phyloP scores from a whole-genome alignment of 805 yeast species.

The Monosporozyma unispora region DNA sequence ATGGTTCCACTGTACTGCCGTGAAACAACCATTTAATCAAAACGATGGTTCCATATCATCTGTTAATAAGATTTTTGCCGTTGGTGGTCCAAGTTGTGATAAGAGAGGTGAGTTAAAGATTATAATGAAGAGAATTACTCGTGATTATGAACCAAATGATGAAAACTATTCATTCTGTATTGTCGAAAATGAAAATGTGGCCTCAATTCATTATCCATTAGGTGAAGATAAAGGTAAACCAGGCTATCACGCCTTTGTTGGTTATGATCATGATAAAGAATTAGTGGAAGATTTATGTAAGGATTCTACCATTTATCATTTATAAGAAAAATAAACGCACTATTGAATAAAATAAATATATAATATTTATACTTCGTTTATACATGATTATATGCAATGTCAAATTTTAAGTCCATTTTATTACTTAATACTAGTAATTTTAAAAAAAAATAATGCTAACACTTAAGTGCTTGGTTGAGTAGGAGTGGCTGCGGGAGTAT shows the following conservation, averaged over 20 bases:
- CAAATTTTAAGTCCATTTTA: background rate
- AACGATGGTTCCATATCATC: constrained; percentile 11
- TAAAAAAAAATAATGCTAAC: background rate
- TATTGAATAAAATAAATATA: background rate
- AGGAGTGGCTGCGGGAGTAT: background rate
- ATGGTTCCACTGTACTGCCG: constrained; percentile 39
- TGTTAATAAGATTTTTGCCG: constrained; percentile 29
- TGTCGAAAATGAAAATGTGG: constrained; percentile 24
- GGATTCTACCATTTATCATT: constrained; percentile 22
- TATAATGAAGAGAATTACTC: constrained; percentile 32
- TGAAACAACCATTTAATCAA: constrained; percentile 13
- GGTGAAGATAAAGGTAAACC: constrained; percentile 29
- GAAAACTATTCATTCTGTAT: constrained; percentile 32
- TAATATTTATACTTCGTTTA: too few species aligned
- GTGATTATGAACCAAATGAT: constrained; percentile 34
- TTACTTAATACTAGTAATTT: background rate
- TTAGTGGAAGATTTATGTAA: constrained; percentile 20
- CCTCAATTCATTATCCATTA: constrained; percentile 28
- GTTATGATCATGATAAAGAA: constrained; percentile 20
- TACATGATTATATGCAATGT: constrained; percentile 1
- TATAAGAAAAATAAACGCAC: constrained; percentile 8
- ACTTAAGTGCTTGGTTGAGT: background rate
- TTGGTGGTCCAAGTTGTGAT: constrained; percentile 39
- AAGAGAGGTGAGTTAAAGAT: constrained; percentile 36
- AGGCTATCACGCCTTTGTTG: constrained; percentile 30